Conservation (phyloP, 129 eudicot genomes). For the Silybum marianum region DNA sequence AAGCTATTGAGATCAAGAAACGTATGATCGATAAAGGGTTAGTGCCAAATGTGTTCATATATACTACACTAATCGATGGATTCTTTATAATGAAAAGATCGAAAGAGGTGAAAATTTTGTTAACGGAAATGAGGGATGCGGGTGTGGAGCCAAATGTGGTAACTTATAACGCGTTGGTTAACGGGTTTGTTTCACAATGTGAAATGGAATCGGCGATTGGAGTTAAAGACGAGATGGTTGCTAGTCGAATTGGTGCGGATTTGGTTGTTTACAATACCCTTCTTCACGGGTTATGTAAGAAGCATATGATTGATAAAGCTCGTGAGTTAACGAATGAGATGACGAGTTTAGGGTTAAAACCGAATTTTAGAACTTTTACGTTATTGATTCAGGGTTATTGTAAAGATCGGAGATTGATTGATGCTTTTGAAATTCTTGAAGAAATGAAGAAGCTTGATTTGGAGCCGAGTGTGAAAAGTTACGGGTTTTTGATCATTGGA, state of each 20-base stretch:
- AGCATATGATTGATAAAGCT: conserved; percentile 52
- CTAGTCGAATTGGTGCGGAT: conserved; percentile 28
- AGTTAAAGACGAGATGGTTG: conserved; percentile 37
- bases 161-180: conserved; percentile 31
- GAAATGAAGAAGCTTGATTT: conserved; percentile 70
- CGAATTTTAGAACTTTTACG: conserved; percentile 55
- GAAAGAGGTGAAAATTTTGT: conserved; percentile 28
- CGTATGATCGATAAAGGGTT: conserved; percentile 34
- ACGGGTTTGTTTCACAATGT: conserved; percentile 33
- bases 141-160: conserved; percentile 35
- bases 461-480: conserved; percentile 54
- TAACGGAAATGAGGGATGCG: conserved; percentile 32
- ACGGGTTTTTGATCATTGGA: conserved; percentile 54
- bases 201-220: conserved; percentile 32
- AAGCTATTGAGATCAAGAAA: conserved; percentile 35
- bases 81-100: conserved; percentile 30
- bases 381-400: conserved; percentile 59
- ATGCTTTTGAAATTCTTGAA: conserved; percentile 58
- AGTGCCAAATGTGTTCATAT: conserved; percentile 25
- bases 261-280: conserved; percentile 40
- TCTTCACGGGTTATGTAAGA: conserved; percentile 38
- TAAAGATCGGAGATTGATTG: conserved; percentile 45
- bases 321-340: conserved; percentile 49
- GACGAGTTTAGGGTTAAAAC: conserved; percentile 41
- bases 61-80: conserved; percentile 29